Evolutionary conservation across 495 filamentous ascomycete genomes (phyloP).

Genomic region (Podospora australis): DNA sequence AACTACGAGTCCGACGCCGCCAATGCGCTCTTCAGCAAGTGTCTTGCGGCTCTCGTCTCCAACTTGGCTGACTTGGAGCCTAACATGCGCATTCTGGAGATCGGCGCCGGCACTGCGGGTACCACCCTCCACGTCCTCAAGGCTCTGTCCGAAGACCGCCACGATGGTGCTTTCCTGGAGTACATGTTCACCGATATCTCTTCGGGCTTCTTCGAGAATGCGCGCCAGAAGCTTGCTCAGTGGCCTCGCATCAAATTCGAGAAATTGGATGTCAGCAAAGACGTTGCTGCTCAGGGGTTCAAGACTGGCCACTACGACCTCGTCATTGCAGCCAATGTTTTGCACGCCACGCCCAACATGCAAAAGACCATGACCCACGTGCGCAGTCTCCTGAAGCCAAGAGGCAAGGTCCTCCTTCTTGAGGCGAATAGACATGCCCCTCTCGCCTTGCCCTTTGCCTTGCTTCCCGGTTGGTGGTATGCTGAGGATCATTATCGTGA

Average conservation of each 20-base stretch:
- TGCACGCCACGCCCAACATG: constrained; percentile 42
- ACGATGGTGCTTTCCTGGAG: constrained; percentile 7
- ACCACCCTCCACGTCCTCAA: constrained; percentile 19
- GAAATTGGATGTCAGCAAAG: constrained; percentile 36
- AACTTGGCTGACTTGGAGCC: constrained; percentile 8
- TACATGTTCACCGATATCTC: constrained; percentile 46
- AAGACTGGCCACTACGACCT: constrained; percentile 40
- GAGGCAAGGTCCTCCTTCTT: constrained; percentile 32
- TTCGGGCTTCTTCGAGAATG: constrained; percentile 30
- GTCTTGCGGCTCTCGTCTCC: background rate
- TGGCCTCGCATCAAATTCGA: constrained; percentile 33
- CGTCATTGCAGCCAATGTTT: constrained; percentile 33
- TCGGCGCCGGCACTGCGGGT: constrained; percentile 39
- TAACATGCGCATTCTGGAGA: constrained; percentile 38
- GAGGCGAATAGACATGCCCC: constrained; percentile 13
- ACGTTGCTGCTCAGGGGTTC: constrained; percentile 37
- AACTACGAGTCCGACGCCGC: background rate
- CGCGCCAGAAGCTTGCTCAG: background rate
- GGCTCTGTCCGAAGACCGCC: background rate
- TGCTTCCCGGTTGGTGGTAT: constrained; percentile 44
- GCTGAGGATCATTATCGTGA: constrained; percentile 29
- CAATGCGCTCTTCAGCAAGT: background rate
- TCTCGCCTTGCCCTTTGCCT: constrained; percentile 18
- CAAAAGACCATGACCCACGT: constrained; percentile 34
- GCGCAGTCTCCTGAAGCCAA: constrained; percentile 41